phyloP scores from a whole-genome alignment of 148 eudicot genomes.

The Persicaria tinctoria region DNA sequence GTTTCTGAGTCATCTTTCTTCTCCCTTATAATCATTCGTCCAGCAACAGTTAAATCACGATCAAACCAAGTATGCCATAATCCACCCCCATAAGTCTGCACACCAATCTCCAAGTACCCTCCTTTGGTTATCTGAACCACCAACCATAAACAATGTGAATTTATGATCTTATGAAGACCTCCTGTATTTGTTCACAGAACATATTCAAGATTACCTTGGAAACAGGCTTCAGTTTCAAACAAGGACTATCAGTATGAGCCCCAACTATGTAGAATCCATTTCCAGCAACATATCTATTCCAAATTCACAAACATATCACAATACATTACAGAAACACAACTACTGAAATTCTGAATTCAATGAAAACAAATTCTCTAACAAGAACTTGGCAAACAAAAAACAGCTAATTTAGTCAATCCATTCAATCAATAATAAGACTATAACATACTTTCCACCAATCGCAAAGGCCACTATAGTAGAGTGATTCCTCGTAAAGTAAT shows the following conservation, averaged over 20 bases:
- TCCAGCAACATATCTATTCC: slow-evolving; percentile 75
- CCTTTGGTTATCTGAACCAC: slow-evolving; percentile 64
- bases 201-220: slow-evolving; percentile 53
- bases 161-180: background rate
- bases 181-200: background rate
- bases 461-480: slow-evolving; percentile 95
- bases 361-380: background rate
- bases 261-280: slow-evolving; percentile 83
- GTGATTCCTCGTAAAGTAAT: slow-evolving; percentile 82
- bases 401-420: background rate
- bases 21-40: slow-evolving; percentile 69
- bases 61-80: slow-evolving; percentile 99
- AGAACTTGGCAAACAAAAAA: background rate
- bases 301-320: background rate
- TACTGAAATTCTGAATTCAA: background rate
- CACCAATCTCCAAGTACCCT: slow-evolving; percentile 87
- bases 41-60: slow-evolving; percentile 84
- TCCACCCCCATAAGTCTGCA: slow-evolving; percentile 95
- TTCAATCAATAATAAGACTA: background rate
- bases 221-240: slow-evolving; percentile 83
- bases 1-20: slow-evolving; percentile 50
- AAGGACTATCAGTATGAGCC: slow-evolving; percentile 99
- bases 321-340: background rate
- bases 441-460: slow-evolving; percentile 83
- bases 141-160: background rate